A percentile compares a stretch with the other conserved stretches of the same genome.
Conservation (phyloP, 139 green algal species). For the Haematococcus sp. region DNA sequence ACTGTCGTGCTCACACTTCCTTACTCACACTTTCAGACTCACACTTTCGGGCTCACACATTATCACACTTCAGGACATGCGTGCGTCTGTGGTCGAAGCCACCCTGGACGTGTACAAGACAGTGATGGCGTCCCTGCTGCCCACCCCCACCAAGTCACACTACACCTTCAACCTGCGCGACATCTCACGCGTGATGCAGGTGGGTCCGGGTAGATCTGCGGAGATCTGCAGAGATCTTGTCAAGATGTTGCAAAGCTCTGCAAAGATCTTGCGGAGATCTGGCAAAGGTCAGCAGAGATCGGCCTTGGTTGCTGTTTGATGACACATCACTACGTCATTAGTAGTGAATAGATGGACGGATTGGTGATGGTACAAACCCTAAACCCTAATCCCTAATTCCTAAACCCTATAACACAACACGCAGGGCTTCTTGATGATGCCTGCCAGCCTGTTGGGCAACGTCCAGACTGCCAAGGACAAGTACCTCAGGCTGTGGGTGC, state of each 20-base stretch:
- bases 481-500: slow-evolving; percentile 65
- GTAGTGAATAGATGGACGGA: no score
- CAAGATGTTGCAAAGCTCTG: no score
- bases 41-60: no score
- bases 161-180: slow-evolving; percentile 91
- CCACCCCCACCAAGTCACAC: slow-evolving; percentile 76
- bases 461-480: slow-evolving; percentile 28
- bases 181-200: slow-evolving; percentile 78
- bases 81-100: slow-evolving; percentile 31
- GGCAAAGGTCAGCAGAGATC: no score
- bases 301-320: no score
- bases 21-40: no score
- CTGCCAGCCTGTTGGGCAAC: slow-evolving; percentile 20
- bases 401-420: neutral
- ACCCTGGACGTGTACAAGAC: slow-evolving; percentile 54
- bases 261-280: no score
- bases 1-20: no score
- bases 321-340: no score
- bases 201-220: slow-evolving; percentile 35
- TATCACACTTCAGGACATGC: slow-evolving; percentile 21
- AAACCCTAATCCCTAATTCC: no score
- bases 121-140: slow-evolving; percentile 55
- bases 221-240: no score
- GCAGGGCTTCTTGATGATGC: slow-evolving; percentile 62
- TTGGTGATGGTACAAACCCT: no score